Percentiles rank a stretch among this genome's conserved stretches.
Evolutionary conservation across 2,329 filamentous ascomycete genomes (phyloP).

Genomic region (Penicillium sp.): DNA sequence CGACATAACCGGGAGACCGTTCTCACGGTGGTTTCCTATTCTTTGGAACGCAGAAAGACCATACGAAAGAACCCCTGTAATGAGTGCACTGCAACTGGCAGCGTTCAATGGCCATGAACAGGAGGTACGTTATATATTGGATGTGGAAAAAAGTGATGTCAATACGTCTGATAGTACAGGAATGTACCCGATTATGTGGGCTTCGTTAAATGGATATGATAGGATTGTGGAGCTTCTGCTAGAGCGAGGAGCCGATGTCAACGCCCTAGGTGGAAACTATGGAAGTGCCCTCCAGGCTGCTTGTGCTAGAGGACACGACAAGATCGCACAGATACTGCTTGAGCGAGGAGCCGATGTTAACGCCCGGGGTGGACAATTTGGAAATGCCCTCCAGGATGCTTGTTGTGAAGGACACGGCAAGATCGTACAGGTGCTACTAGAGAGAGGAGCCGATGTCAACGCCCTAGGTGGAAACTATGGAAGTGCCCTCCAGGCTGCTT

Average conservation of each 20-base stretch:
- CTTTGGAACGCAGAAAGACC: background rate
- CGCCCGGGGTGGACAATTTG: background rate
- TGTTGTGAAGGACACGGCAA: background rate
- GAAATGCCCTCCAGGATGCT: background rate
- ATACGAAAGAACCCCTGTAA: background rate
- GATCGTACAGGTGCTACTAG: background rate
- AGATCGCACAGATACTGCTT: slow-evolving; percentile 4
- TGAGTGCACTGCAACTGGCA: background rate
- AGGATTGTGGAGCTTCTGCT: background rate
- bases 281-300: background rate
- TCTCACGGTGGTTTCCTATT: slow-evolving; percentile 4
- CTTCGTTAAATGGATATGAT: background rate
- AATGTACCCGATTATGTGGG: background rate
- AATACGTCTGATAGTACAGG: background rate
- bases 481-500: background rate
- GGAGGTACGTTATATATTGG: background rate
- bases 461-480: background rate
- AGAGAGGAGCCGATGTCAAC: slow-evolving; percentile 11
- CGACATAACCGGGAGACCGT: background rate
- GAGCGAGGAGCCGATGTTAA: slow-evolving; percentile 8
- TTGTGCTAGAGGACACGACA: background rate
- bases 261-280: background rate
- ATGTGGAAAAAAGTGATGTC: background rate
- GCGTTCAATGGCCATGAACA: slow-evolving; percentile 7
- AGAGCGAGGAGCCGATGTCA: slow-evolving; percentile 3